Base-by-base conservation (phyloP, 345 rosid species). In the Citrus reticulata region DNA sequence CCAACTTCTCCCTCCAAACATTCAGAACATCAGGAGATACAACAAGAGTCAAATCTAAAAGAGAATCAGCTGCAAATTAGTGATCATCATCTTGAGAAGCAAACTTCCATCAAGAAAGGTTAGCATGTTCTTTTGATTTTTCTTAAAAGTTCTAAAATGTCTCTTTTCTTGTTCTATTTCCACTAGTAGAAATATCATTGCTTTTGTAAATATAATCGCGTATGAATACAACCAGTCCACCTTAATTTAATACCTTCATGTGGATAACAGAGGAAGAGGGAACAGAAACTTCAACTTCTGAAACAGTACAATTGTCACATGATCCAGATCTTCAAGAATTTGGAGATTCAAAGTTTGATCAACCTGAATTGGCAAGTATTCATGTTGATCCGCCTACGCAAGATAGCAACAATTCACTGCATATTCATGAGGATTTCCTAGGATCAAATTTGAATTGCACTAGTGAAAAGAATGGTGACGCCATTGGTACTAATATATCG, bases 61-160 rank as follows among this genome's bases (percentile, higher is more conserved):
- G 68, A 76, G 49, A 76, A 74, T 61, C 63, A 51, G n/a, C 22
- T 46, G 9, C 79, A 37, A 68, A 34, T 42, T 39, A 82, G 27
- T 60, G 20, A 70, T 20, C 57, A 54, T 70, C 81, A 73, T 40
- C 55, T 67, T 63, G 76, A 49, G 80, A 59, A 74, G 29, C 81
- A 78, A 70, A 24, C 57, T 78, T 74, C 80, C 25, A 11, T 77
- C n/a, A 40, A 60, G n/a, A 58, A 64, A 88, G 90, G 90, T 85
- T 37, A 80, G 73, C 69, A 64, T 35, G 67, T 51, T 7, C 75
- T 70, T 70, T 3, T 8, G 9, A 30, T 51, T 29, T 37, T 69
- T 9, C 58, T 42, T 51, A 51, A 4, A 4, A 16, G 8, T 5
- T 17, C 39, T 70, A 61, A 29, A 14, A 7, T 24, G 20, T 19